phyloP scores from a whole-genome alignment of 2,329 filamentous ascomycete species.

The Colletotrichum sp. region DNA sequence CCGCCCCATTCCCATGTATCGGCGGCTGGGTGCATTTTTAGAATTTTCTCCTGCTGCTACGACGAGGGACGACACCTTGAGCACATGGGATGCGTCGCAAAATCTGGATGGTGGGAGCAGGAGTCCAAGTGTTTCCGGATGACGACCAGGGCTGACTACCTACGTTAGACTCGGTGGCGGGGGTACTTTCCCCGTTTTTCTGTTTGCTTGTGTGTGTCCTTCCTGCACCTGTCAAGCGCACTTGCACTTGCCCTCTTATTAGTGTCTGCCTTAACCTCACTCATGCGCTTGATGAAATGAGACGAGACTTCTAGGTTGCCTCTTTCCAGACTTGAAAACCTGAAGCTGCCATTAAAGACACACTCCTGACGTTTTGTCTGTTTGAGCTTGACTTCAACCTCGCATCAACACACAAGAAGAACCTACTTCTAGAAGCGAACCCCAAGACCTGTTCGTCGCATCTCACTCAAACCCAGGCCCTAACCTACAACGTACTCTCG shows the following conservation, averaged over 20 bases:
- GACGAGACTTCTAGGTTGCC: not conserved
- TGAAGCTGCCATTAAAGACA: not conserved
- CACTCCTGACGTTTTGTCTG: not conserved
- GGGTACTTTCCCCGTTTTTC: constrained; percentile 6
- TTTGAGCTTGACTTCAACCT: not conserved
- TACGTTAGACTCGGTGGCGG: not conserved
- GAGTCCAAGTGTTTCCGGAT: not conserved
- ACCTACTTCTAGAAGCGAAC: not conserved
- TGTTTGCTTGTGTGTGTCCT: not conserved
- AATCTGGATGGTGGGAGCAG: not conserved
- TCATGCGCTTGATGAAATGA: not conserved
- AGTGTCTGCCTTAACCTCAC: not conserved
- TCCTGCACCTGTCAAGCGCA: not conserved
- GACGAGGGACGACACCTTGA: not conserved
- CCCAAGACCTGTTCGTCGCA: not conserved
- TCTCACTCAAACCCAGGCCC: not conserved
- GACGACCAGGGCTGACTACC: not conserved
- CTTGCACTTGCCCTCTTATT: not conserved
- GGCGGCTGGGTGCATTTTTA: not conserved
- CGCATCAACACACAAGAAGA: not conserved
- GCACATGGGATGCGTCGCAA: not conserved
- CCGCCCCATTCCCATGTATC: not conserved
- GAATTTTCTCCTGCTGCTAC: not conserved
- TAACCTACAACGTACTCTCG: not conserved
- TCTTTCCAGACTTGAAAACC: not conserved